Percentiles rank a stretch among this genome's conserved stretches.
phyloP scores from a whole-genome alignment of 371 early-diverging fungal species.

The Funneliformis caledonium region DNA sequence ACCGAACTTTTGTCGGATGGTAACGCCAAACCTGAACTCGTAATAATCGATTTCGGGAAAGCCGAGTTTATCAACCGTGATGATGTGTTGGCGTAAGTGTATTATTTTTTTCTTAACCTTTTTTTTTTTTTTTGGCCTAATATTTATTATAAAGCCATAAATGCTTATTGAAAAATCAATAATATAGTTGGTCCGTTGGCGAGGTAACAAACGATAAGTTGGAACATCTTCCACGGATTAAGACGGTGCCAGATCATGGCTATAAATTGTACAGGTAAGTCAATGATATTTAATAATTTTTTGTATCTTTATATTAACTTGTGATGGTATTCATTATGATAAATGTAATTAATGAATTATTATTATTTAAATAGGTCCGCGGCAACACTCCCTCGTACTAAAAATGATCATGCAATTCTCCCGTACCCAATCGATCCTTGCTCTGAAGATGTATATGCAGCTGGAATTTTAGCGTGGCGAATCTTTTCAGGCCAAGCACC shows the following conservation, averaged over 20 bases:
- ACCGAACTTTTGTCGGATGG: slow-evolving; percentile 54
- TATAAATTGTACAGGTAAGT: slow-evolving; percentile 42
- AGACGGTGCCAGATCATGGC: slow-evolving; percentile 41
- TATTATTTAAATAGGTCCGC: slow-evolving; percentile 49
- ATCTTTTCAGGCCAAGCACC: slow-evolving; percentile 66
- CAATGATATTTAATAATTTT: not conserved
- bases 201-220: slow-evolving; percentile 30
- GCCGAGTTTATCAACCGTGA: slow-evolving; percentile 54
- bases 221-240: slow-evolving; percentile 34
- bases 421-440: slow-evolving; percentile 58
- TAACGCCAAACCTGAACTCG: slow-evolving; percentile 52
- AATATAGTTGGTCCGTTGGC: slow-evolving; percentile 34
- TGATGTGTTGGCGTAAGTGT: slow-evolving; percentile 45
- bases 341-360: not conserved
- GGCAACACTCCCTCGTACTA: slow-evolving; percentile 61
- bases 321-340: not conserved
- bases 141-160: not conserved
- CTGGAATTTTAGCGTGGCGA: slow-evolving; percentile 71
- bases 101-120: not conserved
- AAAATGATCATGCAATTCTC: slow-evolving; percentile 53
- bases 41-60: slow-evolving; percentile 69
- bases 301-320: not conserved
- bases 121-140: not conserved
- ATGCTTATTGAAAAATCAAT: not conserved
- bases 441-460: slow-evolving; percentile 66